Percentiles rank a stretch among this genome's conserved stretches.
Evolutionary conservation across 768 basidiomycete genomes (phyloP).

Genomic region (Dentipellis fragilis): DNA sequence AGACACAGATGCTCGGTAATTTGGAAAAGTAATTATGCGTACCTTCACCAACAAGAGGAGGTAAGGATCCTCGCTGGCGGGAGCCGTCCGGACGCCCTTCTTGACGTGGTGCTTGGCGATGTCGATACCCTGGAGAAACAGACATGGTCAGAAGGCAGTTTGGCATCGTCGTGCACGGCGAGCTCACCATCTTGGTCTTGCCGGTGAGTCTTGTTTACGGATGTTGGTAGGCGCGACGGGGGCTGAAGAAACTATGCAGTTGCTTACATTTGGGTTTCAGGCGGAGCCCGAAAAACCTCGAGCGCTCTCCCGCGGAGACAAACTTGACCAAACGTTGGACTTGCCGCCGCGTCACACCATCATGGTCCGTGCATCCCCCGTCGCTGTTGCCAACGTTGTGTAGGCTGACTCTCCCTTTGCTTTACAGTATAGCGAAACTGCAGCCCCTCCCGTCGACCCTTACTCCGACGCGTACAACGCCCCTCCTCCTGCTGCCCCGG

Average conservation of each 20-base stretch:
- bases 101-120: constrained; percentile 96
- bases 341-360: constrained; percentile 31
- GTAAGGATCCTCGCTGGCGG: constrained; percentile 99
- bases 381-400: constrained; percentile 6
- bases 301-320: constrained; percentile 2
- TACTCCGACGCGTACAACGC: constrained; percentile 78
- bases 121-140: constrained; percentile 75
- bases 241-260: constrained; percentile 66
- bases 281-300: constrained; percentile 17
- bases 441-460: constrained; percentile 56
- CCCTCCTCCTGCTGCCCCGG: constrained; percentile 39
- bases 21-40: constrained; percentile 16
- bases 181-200: constrained; percentile 71
- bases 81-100: constrained; percentile 89
- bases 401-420: constrained; percentile 6
- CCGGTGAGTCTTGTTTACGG: constrained; percentile 37
- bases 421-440: constrained; percentile 55
- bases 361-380: constrained; percentile 47
- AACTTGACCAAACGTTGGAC: constrained; percentile 22
- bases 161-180: constrained; percentile 28
- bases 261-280: constrained; percentile 27
- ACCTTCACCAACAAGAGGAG: constrained; percentile 97
- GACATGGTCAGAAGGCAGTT: neutral
- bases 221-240: constrained; percentile 25
- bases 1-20: constrained; percentile 2